Evolutionary conservation across 306 rosid genomes (phyloP).

Genomic region (Luffa aegyptiaca): DNA sequence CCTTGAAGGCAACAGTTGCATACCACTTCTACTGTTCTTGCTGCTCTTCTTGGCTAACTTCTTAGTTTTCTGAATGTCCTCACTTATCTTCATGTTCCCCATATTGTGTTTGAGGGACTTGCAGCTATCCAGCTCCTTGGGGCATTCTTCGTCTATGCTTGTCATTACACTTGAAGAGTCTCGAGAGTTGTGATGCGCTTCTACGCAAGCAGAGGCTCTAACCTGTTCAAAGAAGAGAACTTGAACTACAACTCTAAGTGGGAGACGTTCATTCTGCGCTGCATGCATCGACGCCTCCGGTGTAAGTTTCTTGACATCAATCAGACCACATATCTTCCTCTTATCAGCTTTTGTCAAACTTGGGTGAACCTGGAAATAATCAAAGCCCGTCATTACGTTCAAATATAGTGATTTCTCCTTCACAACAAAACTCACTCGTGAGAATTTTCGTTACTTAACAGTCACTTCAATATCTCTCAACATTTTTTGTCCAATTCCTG

Average conservation of each 20-base stretch:
- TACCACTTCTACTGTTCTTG: constrained; percentile 76
- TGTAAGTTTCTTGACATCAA: constrained; percentile 78
- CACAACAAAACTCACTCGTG: neutral
- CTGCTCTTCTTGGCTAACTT: constrained; percentile 57
- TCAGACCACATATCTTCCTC: constrained; percentile 56
- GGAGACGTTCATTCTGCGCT: constrained; percentile 86
- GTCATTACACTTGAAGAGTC: constrained; percentile 18
- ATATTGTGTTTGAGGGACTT: constrained; percentile 39
- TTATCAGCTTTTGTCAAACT: constrained; percentile 61
- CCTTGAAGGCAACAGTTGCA: constrained; percentile 69
- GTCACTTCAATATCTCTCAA: neutral
- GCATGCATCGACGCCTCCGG: constrained; percentile 67
- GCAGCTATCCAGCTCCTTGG: constrained; percentile 30
- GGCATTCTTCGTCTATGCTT: constrained; percentile 32
- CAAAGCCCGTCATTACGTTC: neutral
- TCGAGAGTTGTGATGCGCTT: neutral
- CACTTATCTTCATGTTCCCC: constrained; percentile 43
- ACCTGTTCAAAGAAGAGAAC: constrained; percentile 87
- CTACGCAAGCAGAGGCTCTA: constrained; percentile 35
- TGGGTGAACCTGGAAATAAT: constrained; percentile 55
- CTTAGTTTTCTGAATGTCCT: constrained; percentile 30
- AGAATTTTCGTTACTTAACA: neutral
- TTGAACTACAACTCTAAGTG: constrained; percentile 84
- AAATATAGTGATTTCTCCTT: neutral
- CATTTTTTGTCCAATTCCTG: neutral